Evolutionary conservation across 192 early-diverging fungal species (phyloP).

Genomic region (Coemansia sp.): DNA sequence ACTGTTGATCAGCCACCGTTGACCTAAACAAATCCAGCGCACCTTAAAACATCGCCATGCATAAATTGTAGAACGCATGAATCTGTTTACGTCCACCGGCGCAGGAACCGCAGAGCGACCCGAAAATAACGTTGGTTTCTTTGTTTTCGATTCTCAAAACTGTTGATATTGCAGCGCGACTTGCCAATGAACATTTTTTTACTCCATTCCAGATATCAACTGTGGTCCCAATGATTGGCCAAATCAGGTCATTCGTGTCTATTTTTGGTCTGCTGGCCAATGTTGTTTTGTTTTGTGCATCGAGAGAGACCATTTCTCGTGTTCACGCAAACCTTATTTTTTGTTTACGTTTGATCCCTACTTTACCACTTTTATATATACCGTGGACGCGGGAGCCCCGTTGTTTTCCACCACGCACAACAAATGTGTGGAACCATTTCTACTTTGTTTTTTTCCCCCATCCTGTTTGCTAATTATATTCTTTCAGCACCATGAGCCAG

Average conservation of each 20-base stretch:
- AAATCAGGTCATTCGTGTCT: neutral
- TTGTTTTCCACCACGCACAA: too few relatives aligned
- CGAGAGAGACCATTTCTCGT: neutral
- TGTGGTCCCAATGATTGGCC: neutral
- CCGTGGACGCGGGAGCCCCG: neutral
- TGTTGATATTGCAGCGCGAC: neutral
- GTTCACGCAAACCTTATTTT: neutral
- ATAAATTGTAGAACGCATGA: too few relatives aligned
- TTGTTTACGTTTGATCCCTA: neutral
- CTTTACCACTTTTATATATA: constrained; percentile 1
- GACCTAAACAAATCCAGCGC: neutral
- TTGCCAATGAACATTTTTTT: neutral
- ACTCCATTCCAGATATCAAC: neutral
- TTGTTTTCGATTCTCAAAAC: neutral
- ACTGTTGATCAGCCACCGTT: neutral
- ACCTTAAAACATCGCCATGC: neutral
- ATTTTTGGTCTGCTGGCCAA: constrained; percentile 10
- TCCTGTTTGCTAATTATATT: constrained; percentile 1
- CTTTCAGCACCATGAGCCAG: neutral
- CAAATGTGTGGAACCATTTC: neutral
- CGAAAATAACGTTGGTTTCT: neutral
- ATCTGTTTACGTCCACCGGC: neutral
- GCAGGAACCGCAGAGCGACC: neutral
- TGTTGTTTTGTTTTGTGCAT: neutral
- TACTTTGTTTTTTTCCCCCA: neutral